Percentiles rank a stretch among this genome's conserved stretches.
Conservation (phyloP, 352 stramenopile species). For the Phytophthora tubulina region DNA sequence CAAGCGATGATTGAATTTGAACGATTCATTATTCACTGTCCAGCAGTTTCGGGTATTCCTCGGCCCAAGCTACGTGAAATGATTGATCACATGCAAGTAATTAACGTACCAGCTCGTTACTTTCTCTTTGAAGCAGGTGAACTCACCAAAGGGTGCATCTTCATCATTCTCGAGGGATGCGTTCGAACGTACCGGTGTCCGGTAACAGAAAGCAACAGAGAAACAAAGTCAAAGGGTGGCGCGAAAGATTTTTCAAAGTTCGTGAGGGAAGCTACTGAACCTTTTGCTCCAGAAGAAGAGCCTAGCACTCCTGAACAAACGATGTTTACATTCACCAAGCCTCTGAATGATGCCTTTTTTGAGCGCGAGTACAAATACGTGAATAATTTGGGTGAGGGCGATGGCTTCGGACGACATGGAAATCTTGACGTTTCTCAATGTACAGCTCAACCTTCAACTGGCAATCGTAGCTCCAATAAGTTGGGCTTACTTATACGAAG, state of each 20-base stretch:
- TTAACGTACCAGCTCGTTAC: conserved; percentile 26
- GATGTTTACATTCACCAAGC: conserved; percentile 19
- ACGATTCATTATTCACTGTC: conserved; percentile 29
- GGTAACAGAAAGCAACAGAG: neutral
- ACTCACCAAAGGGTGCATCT: conserved; percentile 22
- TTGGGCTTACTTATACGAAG: conserved; percentile 11
- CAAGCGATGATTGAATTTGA: conserved; percentile 25
- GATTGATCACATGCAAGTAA: conserved; percentile 23
- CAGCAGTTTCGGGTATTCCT: conserved; percentile 38
- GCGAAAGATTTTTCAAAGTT: conserved; percentile 1
- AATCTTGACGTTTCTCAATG: neutral
- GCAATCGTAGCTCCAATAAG: conserved; percentile 9
- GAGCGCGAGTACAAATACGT: conserved; percentile 14
- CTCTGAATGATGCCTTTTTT: conserved; percentile 25
- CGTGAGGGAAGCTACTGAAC: neutral
- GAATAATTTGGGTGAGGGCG: conserved; percentile 8
- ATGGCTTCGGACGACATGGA: conserved; percentile 28
- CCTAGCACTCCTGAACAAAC: neutral
- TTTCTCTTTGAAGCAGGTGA: conserved; percentile 45
- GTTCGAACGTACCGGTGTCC: conserved; percentile 30
- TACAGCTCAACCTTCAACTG: neutral
- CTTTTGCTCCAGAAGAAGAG: neutral
- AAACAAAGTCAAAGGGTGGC: neutral
- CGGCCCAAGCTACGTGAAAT: conserved; percentile 26
- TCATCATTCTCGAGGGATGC: conserved; percentile 34